Conservation (phyloP, 192 early-diverging fungal species). For the Gryganskiella cystojenkinii region DNA sequence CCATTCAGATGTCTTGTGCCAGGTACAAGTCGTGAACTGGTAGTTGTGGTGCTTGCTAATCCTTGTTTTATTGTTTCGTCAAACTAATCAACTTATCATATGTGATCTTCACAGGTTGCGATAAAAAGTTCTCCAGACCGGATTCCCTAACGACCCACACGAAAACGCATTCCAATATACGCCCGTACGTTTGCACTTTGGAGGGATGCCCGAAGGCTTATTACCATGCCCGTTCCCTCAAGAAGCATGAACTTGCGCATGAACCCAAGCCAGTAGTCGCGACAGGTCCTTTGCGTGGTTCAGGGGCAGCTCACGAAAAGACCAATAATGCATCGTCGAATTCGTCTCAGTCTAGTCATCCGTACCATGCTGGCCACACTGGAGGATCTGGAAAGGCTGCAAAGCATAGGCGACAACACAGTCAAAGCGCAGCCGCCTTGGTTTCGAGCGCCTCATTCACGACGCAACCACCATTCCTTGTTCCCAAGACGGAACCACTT, state of each 20-base stretch:
- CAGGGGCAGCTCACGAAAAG: constrained; percentile 26
- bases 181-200: constrained; percentile 63
- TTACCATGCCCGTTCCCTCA: constrained; percentile 69
- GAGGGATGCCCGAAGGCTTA: constrained; percentile 69
- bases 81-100: not conserved
- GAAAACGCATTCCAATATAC: constrained; percentile 67
- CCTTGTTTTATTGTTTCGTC: not conserved
- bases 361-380: constrained; percentile 31
- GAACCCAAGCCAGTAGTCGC: constrained; percentile 24
- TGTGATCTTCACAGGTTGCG: constrained; percentile 28
- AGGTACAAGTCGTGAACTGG: constrained; percentile 25
- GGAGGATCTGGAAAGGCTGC: constrained; percentile 10
- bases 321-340: not conserved
- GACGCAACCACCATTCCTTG: not conserved
- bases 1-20: constrained; percentile 72
- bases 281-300: constrained; percentile 17
- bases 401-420: constrained; percentile 43
- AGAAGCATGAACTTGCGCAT: constrained; percentile 70
- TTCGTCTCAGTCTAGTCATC: constrained; percentile 27
- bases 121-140: constrained; percentile 60
- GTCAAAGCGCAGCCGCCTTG: constrained; percentile 21
- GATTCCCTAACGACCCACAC: constrained; percentile 62
- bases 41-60: not conserved
- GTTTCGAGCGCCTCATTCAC: constrained; percentile 1
- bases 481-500: not conserved